These are phyloP conservation scores for Secale cereale DNA, from an alignment of 176 grass and related monocot species.

Conservation along the genomic window DNA sequence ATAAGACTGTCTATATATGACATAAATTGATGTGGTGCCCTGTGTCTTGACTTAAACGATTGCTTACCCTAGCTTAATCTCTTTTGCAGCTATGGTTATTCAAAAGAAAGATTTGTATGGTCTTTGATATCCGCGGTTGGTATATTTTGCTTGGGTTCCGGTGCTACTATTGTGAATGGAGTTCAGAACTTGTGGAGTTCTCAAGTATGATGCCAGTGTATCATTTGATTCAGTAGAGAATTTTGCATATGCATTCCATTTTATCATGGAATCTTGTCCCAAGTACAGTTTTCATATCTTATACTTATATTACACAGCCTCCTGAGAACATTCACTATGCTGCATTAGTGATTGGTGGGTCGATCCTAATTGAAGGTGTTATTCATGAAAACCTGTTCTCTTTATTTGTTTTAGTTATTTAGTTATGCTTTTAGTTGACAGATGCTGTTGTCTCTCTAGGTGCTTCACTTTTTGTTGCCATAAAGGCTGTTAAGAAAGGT, in stretches of 20 bases:
- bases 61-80: slow-evolving; percentile 37
- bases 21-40: slow-evolving; percentile 4
- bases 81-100: slow-evolving; percentile 90
- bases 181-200: slow-evolving; percentile 93
- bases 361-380: slow-evolving; percentile 94
- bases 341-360: slow-evolving; percentile 93
- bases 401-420: not conserved
- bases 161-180: slow-evolving; percentile 95
- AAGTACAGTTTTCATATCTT: slow-evolving; percentile 17
- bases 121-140: slow-evolving; percentile 98
- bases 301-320: slow-evolving; percentile 45
- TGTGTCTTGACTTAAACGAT: slow-evolving; percentile 18
- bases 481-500: slow-evolving; percentile 95
- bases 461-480: slow-evolving; percentile 93
- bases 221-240: slow-evolving; percentile 24
- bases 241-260: slow-evolving; percentile 12
- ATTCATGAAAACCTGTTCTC: not conserved
- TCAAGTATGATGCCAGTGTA: slow-evolving; percentile 52
- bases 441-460: slow-evolving; percentile 44
- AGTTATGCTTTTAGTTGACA: not conserved
- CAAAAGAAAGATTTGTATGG: slow-evolving; percentile 99
- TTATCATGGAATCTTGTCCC: slow-evolving; percentile 25
- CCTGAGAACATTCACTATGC: slow-evolving; percentile 94
- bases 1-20: not conserved
- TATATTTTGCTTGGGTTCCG: slow-evolving; percentile 96